phyloP scores from a whole-genome alignment of 495 filamentous ascomycete species.

The Penicillium steckii region DNA sequence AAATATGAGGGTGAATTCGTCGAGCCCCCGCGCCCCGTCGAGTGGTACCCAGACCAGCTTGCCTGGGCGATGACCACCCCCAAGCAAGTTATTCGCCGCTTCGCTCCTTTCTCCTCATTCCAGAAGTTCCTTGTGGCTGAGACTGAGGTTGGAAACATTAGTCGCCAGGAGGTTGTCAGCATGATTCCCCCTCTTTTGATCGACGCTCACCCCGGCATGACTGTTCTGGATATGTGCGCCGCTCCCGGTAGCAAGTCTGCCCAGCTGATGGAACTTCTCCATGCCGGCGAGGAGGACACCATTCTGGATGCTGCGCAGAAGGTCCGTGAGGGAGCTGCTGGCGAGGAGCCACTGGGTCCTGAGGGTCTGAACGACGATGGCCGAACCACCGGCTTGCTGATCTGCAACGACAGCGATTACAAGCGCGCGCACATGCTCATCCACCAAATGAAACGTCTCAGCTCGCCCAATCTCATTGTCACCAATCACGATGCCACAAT shows the following conservation, averaged over 20 bases:
- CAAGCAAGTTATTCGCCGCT: slow-evolving; percentile 87
- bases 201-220: slow-evolving; percentile 87
- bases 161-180: slow-evolving; percentile 92
- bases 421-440: slow-evolving; percentile 94
- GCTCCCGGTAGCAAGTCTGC: slow-evolving; percentile 96
- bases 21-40: slow-evolving; percentile 73
- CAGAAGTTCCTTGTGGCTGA: slow-evolving; percentile 98
- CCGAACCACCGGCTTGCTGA: slow-evolving; percentile 82
- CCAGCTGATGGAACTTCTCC: slow-evolving; percentile 91
- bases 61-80: slow-evolving; percentile 97
- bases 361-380: slow-evolving; percentile 72
- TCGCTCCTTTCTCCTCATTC: slow-evolving; percentile 88
- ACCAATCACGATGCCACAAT: slow-evolving; percentile 97
- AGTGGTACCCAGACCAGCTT: slow-evolving; percentile 90
- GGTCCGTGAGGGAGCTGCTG: slow-evolving; percentile 47
- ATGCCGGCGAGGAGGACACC: slow-evolving; percentile 82
- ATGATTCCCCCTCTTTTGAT: slow-evolving; percentile 97
- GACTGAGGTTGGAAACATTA: slow-evolving; percentile 95
- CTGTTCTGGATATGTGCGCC: slow-evolving; percentile 91
- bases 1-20: slow-evolving; percentile 75
- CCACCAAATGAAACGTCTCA: slow-evolving; percentile 94
- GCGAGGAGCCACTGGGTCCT: slow-evolving; percentile 43
- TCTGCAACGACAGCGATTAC: slow-evolving; percentile 95
- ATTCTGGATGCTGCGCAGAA: slow-evolving; percentile 60
- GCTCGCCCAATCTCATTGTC: slow-evolving; percentile 94